Conservation (phyloP, 345 rosid genomes). For the Bretschneidera sinensis region DNA sequence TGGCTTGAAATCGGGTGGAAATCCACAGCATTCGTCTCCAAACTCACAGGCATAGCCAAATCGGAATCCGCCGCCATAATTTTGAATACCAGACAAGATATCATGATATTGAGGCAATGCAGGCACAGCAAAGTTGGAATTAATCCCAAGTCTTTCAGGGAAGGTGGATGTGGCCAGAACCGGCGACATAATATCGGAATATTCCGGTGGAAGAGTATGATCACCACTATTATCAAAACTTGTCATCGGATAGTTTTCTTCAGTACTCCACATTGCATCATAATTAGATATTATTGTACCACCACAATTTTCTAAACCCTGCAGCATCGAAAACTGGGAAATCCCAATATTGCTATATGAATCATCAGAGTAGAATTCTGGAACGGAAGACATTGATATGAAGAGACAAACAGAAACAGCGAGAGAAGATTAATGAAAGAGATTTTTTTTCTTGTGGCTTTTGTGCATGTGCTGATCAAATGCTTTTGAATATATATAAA, state of each 20-base stretch:
- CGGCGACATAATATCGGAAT: slow-evolving; percentile 15
- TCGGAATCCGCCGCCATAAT: slow-evolving; percentile 26
- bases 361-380: slow-evolving; percentile 41
- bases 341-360: slow-evolving; percentile 34
- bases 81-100: slow-evolving; percentile 21
- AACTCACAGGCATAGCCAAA: slow-evolving; percentile 22
- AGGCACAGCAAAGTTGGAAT: slow-evolving; percentile 30
- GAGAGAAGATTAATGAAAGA: too few species aligned
- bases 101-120: slow-evolving; percentile 27
- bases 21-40: slow-evolving; percentile 57
- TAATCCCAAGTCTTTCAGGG: slow-evolving; percentile 33
- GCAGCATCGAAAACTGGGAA: slow-evolving; percentile 20
- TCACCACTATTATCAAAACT: too few species aligned
- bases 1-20: too few species aligned
- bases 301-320: too few species aligned
- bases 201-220: slow-evolving; percentile 19
- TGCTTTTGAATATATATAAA: neutral
- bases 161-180: slow-evolving; percentile 12
- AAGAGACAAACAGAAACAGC: neutral
- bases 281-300: neutral
- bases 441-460: neutral
- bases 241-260: slow-evolving; percentile 9
- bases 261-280: slow-evolving; percentile 20
- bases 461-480: neutral
- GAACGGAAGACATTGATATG: slow-evolving; percentile 50